Evolutionary conservation across 2,329 filamentous ascomycete species (phyloP), one percentile per base, ranked within the genome.

Genomic region (Triangularia verruculosa): DNA sequence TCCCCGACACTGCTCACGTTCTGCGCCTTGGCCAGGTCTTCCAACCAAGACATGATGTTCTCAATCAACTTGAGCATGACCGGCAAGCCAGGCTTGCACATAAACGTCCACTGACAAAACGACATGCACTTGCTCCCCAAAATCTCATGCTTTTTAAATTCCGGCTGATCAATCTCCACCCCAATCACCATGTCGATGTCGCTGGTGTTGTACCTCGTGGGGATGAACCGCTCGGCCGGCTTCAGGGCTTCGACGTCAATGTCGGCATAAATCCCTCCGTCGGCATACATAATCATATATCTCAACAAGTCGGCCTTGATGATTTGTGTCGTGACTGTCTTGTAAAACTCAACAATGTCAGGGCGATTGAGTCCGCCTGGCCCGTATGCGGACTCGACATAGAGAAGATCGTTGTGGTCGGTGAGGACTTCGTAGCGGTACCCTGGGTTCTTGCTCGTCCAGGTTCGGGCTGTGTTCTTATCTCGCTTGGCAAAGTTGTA

Each of bases 21-120:
- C 70, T 91, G 88, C 64, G 84, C 73, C 54, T 76, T 75, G 1
- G 88, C 82, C 3, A 90, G 80, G 0, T 80, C 82, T 27, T 83
- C 81, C 57, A 91, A 78, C 88, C 88, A 90, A 1, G 76, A 72
- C 74, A 90, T 83, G 72, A 91, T 90, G 69, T 88, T 85, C 72
- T 90, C 86, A 54, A 91, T 83, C 3, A 91, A 79, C 32, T 78
- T 77, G 73, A 90, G 78, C 86, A 91, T 90, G 61, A 91, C 86
- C 1, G 87, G 86, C 25, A 87, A 82, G 15, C 80, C 78, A 0
- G 89, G 87, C 71, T 89, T 89, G 69, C 84, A 84, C 78, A 89
- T 88, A 70, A 91, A 89, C 0, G 89, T 91, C 89, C 89, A 91
- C 71, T 91, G 89, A 72, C 88, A 91, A 72, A 91, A 91, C 0